phyloP scores from a whole-genome alignment of 2,329 filamentous ascomycete species.

The Diaporthe capsici region DNA sequence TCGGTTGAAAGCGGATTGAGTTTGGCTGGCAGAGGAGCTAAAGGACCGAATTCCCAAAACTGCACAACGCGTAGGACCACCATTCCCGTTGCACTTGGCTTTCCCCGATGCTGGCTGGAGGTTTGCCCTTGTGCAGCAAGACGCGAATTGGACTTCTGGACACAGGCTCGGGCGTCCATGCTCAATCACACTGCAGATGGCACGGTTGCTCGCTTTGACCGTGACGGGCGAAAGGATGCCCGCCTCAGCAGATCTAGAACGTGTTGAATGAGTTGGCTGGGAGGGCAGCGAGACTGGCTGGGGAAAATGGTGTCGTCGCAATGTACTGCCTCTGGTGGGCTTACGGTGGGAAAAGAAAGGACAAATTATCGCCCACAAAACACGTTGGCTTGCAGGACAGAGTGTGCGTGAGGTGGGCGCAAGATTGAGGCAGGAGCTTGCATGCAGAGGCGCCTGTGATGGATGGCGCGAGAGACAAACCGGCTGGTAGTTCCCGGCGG shows the following conservation, averaged over 20 bases:
- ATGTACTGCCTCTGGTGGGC: background rate
- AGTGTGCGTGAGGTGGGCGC: slow-evolving; percentile 1
- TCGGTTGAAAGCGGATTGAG: slow-evolving; percentile 9
- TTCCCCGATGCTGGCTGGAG: background rate
- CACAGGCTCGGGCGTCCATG: slow-evolving; percentile 1
- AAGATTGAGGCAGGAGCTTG: slow-evolving; percentile 30
- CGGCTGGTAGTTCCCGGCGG: background rate
- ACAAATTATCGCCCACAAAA: background rate
- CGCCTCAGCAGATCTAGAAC: background rate
- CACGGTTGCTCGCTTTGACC: slow-evolving; percentile 31
- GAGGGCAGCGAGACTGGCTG: background rate
- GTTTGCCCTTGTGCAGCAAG: background rate
- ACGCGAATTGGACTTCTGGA: background rate
- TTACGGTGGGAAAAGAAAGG: background rate
- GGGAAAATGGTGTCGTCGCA: background rate
- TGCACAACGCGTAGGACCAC: background rate
- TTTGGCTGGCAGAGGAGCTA: slow-evolving; percentile 8
- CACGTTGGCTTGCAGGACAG: background rate
- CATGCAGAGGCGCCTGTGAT: slow-evolving; percentile 14
- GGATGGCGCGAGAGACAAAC: slow-evolving; percentile 8
- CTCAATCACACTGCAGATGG: slow-evolving; percentile 21
- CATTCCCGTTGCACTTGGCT: background rate
- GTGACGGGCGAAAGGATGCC: slow-evolving; percentile 8
- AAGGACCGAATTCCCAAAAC: background rate
- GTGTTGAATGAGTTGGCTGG: background rate